A percentile compares a stretch with the other conserved stretches of the same genome.
Evolutionary conservation across 768 basidiomycete species (phyloP).

Genomic region (Scleroderma citrinum): DNA sequence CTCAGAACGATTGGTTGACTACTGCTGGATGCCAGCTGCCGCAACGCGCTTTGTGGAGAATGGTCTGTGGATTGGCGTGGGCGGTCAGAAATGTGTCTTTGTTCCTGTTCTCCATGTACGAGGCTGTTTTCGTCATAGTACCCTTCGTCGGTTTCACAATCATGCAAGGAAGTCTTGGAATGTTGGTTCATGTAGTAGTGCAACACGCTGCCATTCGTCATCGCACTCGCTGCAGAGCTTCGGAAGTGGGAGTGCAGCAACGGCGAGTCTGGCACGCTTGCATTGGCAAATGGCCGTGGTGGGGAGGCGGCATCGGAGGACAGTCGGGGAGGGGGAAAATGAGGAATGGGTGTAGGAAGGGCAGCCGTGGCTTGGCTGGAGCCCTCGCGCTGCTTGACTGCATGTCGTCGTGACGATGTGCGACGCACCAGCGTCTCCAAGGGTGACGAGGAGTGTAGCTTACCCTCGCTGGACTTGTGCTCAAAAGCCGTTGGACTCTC

Average conservation of each 20-base stretch:
- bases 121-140: conserved; percentile 38
- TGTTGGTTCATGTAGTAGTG: conserved; percentile 6
- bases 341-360: conserved; percentile 11
- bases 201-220: conserved; percentile 15
- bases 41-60: neutral
- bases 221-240: conserved; percentile 33
- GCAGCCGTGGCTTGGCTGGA: neutral
- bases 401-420: conserved; percentile 41
- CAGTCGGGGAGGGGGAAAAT: neutral
- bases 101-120: conserved; percentile 27
- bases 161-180: conserved; percentile 26
- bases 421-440: conserved; percentile 51
- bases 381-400: conserved; percentile 4
- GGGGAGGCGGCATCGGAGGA: conserved; percentile 2
- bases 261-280: conserved; percentile 36
- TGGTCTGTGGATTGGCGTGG: neutral
- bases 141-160: conserved; percentile 27
- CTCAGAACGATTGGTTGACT: conserved; percentile 3
- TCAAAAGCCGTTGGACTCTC: conserved; percentile 12
- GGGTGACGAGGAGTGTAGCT: conserved; percentile 44
- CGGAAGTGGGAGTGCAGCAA: conserved; percentile 46
- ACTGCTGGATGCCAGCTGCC: conserved; percentile 5
- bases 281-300: conserved; percentile 7
- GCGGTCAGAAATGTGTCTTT: neutral
- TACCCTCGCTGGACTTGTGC: conserved; percentile 18